Evolutionary conservation across 2,329 filamentous ascomycete genomes (phyloP).

Genomic region (Dactylellina leptospora): DNA sequence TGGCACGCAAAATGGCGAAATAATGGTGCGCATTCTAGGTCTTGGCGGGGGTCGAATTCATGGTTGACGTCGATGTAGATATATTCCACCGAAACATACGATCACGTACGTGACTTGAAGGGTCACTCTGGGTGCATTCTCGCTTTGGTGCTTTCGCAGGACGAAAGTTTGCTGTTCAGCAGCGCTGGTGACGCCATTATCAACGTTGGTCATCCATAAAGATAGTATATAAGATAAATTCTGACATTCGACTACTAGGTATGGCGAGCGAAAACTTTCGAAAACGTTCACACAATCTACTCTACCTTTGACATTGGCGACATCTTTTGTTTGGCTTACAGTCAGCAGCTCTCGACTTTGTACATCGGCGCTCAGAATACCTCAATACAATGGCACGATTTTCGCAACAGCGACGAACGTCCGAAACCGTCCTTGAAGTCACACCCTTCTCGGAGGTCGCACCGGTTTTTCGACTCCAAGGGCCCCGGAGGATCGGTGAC

Average conservation of each 20-base stretch:
- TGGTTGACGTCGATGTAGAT: constrained; percentile 62
- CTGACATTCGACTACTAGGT: constrained; percentile 63
- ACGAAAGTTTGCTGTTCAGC: constrained; percentile 82
- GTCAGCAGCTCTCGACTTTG: constrained; percentile 77
- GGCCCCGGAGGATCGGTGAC: constrained; percentile 83
- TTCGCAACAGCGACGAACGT: constrained; percentile 71
- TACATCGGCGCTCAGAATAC: constrained; percentile 96
- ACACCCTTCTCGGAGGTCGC: constrained; percentile 79
- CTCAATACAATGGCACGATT: constrained; percentile 88
- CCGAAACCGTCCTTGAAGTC: constrained; percentile 71
- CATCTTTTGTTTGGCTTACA: constrained; percentile 94
- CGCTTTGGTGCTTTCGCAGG: constrained; percentile 79
- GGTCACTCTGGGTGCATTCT: constrained; percentile 93
- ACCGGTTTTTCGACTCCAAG: constrained; percentile 91
- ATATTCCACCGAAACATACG: constrained; percentile 88
- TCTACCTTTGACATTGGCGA: constrained; percentile 94
- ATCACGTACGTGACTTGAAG: constrained; percentile 78
- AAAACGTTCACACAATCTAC: constrained; percentile 85
- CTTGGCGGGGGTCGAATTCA: constrained; percentile 3
- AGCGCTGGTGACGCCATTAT: constrained; percentile 92
- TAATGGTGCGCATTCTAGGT: constrained; percentile 67
- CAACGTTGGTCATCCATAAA: constrained; percentile 68
- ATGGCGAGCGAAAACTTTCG: constrained; percentile 81
- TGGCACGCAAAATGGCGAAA: constrained; percentile 91
- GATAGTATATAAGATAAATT: neutral